Evolutionary conservation across 208 protist genomes (phyloP), one percentile per base, ranked within the genome.

Genomic region (Herpetomonas samuelpessoai): DNA sequence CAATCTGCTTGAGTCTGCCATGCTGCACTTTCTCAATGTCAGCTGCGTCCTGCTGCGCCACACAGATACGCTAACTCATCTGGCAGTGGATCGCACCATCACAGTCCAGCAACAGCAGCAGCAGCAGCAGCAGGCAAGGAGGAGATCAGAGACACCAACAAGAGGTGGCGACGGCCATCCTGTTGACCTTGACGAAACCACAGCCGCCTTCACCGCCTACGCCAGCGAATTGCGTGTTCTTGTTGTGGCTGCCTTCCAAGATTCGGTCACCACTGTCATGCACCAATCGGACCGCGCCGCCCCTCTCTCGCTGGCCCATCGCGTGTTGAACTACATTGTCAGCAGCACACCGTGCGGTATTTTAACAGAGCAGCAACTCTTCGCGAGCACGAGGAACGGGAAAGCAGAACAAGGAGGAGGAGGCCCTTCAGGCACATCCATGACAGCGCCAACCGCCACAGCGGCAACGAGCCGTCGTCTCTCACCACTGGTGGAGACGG

Each of bases 11-110:
- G 87, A 91, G 31, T 68, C 61, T 2, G 75, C 82, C 18, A 54
- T 84, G 30, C 71, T 90, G 47, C 83, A 91, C 68, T 83, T 78
- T 44, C 44, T 91, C 16, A 94, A 94, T 59, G 87, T 91, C 19
- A 38, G 58, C 7, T 68, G 60, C 48, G 65, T 65, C 24, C 16
- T 88, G 7, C 38, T 79, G 24, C 69, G 68, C 1, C 83, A 91
- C 54, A 51, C 69, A 3, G 87, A 94, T 60, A 62, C 70, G 14
- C 62, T 94, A 2, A 88, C 76, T 6, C 87, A 91, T 61, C 29
- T 59, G 12, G 76, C 79, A 2, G 74, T 68, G 12, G 84, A 88
- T 47, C 61, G 55, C 26, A 69, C 58, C 25, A 54, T 78, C 26
- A 26, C 14, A 9, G 49, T 22, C 44, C 31, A 62, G 62, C 63